A percentile compares a stretch with the other conserved stretches of the same genome.
phyloP scores from a whole-genome alignment of 140 eudicot species.

The Stevia rebaudiana region DNA sequence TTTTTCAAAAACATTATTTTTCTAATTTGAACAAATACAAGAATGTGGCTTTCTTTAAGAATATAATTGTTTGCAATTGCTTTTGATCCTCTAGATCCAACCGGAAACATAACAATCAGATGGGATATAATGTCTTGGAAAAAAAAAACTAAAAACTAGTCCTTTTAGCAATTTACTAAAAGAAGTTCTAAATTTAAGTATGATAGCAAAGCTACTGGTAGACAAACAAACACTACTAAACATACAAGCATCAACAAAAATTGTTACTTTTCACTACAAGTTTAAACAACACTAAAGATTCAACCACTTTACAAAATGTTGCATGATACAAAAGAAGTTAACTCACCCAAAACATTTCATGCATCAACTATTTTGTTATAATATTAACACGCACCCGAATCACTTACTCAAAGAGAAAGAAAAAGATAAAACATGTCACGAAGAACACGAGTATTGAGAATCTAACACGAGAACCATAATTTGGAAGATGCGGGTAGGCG shows the following conservation, averaged over 20 bases:
- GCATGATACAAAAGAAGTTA: conserved; percentile 23
- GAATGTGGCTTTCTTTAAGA: no score
- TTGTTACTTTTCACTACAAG: neutral
- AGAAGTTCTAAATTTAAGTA: conserved; percentile 1
- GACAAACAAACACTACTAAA: conserved; percentile 10
- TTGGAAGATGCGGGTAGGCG: conserved; percentile 78
- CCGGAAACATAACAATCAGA: conserved; percentile 66
- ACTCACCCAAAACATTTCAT: conserved; percentile 23
- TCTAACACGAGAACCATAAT: conserved; percentile 33
- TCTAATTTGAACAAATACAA: no score
- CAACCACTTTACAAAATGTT: conserved; percentile 20
- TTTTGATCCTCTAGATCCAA: conserved; percentile 80
- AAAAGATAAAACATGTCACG: conserved; percentile 27
- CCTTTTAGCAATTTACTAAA: no score
- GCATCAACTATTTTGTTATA: conserved; percentile 7
- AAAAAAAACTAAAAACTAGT: no score
- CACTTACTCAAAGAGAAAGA: conserved; percentile 31
- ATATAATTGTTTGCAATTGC: conserved; percentile 34
- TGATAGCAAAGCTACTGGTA: no score
- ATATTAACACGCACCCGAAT: conserved; percentile 13
- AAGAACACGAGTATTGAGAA: conserved; percentile 34
- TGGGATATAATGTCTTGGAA: conserved; percentile 86
- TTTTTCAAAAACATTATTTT: no score
- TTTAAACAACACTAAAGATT: conserved; percentile 7
- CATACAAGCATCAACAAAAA: neutral